Evolutionary conservation across 768 basidiomycete species (phyloP).

Genomic region (Coprinellus micaceus): DNA sequence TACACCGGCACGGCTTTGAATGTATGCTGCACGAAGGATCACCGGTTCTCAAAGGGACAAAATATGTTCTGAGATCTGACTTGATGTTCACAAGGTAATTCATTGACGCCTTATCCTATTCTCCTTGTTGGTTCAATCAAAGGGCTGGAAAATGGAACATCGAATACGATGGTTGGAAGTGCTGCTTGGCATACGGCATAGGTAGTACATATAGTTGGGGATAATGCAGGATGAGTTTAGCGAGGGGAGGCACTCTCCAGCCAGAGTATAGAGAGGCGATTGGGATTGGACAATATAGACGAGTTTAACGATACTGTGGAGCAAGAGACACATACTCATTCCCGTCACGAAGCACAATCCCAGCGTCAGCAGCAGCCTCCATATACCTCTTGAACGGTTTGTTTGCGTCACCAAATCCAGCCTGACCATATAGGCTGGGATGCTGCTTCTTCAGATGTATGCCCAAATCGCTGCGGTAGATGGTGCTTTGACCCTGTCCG

Average conservation of each 20-base stretch:
- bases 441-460: background rate
- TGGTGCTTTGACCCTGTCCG: background rate
- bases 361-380: background rate
- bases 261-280: too few species aligned
- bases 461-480: background rate
- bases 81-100: constrained; percentile 56
- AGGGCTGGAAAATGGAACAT: too few species aligned
- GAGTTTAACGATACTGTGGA: background rate
- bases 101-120: too few species aligned
- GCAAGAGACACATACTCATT: background rate
- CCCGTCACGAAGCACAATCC: background rate
- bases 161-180: too few species aligned
- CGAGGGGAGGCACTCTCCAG: too few species aligned
- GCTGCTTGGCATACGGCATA: too few species aligned
- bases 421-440: background rate
- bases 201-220: too few species aligned
- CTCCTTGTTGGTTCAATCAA: too few species aligned
- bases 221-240: too few species aligned
- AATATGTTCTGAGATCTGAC: constrained; percentile 73
- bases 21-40: constrained; percentile 75
- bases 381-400: background rate
- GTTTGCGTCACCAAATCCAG: background rate
- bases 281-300: too few species aligned
- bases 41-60: constrained; percentile 53
- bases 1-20: constrained; percentile 71